Base-by-base conservation (phyloP, 2,329 filamentous ascomycete species). In the Cercospora sesami region DNA sequence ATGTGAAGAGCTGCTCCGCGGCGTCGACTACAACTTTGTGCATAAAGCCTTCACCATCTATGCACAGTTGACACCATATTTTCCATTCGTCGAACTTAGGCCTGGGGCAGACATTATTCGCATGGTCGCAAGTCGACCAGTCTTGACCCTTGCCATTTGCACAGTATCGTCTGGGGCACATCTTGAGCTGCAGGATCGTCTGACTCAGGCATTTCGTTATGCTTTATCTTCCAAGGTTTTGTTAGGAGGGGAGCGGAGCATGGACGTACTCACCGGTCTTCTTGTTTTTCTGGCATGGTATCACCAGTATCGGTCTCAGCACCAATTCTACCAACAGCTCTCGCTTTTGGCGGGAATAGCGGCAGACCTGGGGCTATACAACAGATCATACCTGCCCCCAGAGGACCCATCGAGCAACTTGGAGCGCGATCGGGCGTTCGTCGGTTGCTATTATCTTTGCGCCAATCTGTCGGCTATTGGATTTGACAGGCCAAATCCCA, bases 361-460 rank as follows among this genome's bases (percentile, higher is more conserved):
- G 4, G 69, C 71, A n/a, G 74, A 76, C 53, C 68, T 75, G n/a
- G 74, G 75, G 2, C 51, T 75, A 18, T 73, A 75, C 48, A 64
- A 64, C 51, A 60, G 57, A 45, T 59, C 67, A n/a, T 63, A 31
- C 48, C 64, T 64, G 51, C 67, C 64, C 21, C 64, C 60, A 5
- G 60, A 65, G 23, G 70, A 71, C 39, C 59, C 71, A 23, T 68
- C 64, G 63, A 66, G 67, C 62, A 51, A 65, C 5, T 23, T 73
- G 14, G 71, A 74, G 36, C 66, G 66, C 21, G 66, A 73, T 68
- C 68, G 73, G 48, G 69, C 73, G 4, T 74, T 75, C 30, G 68
- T 75, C 2, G 75, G 75, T 21, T 72, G 70, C 64, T 75, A 75
- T 57, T 73, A 74, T 60, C 71, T 76, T 31, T 75, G 73, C 65